phyloP scores from a whole-genome alignment of 2,329 filamentous ascomycete species.

The Diaporthe sp. region DNA sequence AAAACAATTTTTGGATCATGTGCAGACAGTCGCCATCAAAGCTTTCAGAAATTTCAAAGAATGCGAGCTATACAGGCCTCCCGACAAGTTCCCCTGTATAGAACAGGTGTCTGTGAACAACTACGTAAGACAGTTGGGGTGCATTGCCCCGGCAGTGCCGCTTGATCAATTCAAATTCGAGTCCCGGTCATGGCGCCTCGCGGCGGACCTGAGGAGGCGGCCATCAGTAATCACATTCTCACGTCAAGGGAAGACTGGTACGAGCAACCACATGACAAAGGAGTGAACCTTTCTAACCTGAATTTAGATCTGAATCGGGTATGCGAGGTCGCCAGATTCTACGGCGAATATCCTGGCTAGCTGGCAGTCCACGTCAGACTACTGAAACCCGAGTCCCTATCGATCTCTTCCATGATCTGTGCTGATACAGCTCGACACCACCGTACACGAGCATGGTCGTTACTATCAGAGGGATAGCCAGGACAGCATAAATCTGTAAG shows the following conservation, averaged over 20 bases:
- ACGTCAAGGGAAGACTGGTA: not conserved
- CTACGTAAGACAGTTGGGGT: constrained; percentile 2
- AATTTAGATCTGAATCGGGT: not conserved
- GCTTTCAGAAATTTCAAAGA: not conserved
- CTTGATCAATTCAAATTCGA: not conserved
- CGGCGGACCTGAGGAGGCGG: not conserved
- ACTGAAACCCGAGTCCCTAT: not conserved
- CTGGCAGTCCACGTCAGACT: not conserved
- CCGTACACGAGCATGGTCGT: not conserved
- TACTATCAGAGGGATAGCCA: not conserved
- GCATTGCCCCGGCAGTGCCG: not conserved
- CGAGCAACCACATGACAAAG: not conserved
- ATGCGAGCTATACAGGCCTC: not conserved
- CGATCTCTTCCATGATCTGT: not conserved
- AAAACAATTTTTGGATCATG: not conserved
- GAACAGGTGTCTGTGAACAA: not conserved
- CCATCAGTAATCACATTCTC: not conserved
- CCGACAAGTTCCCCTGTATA: not conserved
- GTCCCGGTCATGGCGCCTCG: not conserved
- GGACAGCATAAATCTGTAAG: not conserved
- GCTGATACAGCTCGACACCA: not conserved
- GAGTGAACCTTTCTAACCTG: not conserved
- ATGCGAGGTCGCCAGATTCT: not conserved
- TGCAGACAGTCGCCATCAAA: not conserved
- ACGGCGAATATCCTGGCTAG: not conserved